Percentiles rank a stretch among this genome's conserved stretches.
Evolutionary conservation across 768 basidiomycete species (phyloP).

Genomic region (Agaricus blazei): DNA sequence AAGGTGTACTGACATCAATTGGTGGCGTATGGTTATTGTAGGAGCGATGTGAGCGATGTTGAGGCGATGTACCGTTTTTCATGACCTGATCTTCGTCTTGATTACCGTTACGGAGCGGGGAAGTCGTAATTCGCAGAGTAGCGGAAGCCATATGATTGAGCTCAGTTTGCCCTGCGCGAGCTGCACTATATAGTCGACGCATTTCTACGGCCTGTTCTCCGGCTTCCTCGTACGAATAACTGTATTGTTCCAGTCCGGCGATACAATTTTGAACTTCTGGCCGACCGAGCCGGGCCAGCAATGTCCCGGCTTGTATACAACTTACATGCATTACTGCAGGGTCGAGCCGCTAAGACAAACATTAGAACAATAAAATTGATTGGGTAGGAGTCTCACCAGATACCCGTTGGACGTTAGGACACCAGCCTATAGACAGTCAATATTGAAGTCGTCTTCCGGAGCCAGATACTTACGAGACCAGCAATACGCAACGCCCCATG

Average conservation of each 20-base stretch:
- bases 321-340: conserved; percentile 88
- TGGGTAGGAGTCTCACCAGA: conserved; percentile 44
- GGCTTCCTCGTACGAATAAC: conserved; percentile 82
- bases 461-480: conserved; percentile 57
- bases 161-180: conserved; percentile 36
- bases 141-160: conserved; percentile 44
- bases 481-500: conserved; percentile 86
- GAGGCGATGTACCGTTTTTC: conserved; percentile 6
- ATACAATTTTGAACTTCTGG: conserved; percentile 83
- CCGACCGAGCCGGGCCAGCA: conserved; percentile 78
- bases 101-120: conserved; percentile 14
- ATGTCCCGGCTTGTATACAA: conserved; percentile 76
- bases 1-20: conserved; percentile 8
- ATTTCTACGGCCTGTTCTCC: conserved; percentile 74
- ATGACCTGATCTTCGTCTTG: conserved; percentile 10
- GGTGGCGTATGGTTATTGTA: not conserved
- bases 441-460: not conserved
- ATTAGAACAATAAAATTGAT: conserved; percentile 2
- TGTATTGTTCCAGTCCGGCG: conserved; percentile 82
- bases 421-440: conserved; percentile 44
- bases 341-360: conserved; percentile 54
- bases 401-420: conserved; percentile 88
- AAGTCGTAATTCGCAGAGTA: conserved; percentile 28
- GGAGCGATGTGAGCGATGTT: conserved; percentile 1
- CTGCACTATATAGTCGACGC: conserved; percentile 43